Evolutionary conservation across 2,329 filamentous ascomycete species (phyloP).

Genomic region (Penicillium hordei): DNA sequence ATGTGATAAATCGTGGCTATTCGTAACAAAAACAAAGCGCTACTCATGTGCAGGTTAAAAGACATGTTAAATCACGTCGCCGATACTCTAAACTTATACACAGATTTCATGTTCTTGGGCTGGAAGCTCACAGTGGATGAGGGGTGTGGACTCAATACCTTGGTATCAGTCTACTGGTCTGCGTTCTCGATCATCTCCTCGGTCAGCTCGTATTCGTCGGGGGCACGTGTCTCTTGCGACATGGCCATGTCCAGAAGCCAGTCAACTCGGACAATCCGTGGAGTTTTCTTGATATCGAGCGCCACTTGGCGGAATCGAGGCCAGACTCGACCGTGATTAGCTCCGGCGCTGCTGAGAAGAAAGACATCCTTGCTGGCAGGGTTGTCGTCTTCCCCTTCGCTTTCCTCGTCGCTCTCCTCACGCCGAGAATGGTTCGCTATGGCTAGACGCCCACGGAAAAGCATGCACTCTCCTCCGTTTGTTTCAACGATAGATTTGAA

Average conservation of each 20-base stretch:
- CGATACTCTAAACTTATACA: constrained; percentile 9
- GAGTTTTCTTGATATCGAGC: constrained; percentile 71
- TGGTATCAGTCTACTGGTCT: constrained; percentile 20
- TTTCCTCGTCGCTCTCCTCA: constrained; percentile 37
- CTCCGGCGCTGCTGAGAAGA: constrained; percentile 68
- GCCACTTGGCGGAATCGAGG: constrained; percentile 77
- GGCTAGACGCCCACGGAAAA: constrained; percentile 73
- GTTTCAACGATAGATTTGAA: constrained; percentile 83
- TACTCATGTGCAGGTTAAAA: constrained; percentile 6
- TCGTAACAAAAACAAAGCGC: constrained; percentile 22
- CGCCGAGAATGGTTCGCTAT: constrained; percentile 65
- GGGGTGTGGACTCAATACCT: not conserved
- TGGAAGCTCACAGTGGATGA: not conserved
- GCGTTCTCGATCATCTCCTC: constrained; percentile 31
- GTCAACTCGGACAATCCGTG: constrained; percentile 78
- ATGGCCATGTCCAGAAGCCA: constrained; percentile 91
- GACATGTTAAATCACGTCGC: constrained; percentile 5
- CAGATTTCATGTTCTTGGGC: not conserved
- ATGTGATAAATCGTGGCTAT: constrained; percentile 25
- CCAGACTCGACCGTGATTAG: constrained; percentile 74
- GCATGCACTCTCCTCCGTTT: constrained; percentile 80
- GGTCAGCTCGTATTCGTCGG: constrained; percentile 57
- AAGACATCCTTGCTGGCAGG: constrained; percentile 72
- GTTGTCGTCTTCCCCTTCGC: constrained; percentile 61
- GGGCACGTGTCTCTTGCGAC: constrained; percentile 74